phyloP scores from a whole-genome alignment of 2,329 filamentous ascomycete species.

The Fusarium incarnatum region DNA sequence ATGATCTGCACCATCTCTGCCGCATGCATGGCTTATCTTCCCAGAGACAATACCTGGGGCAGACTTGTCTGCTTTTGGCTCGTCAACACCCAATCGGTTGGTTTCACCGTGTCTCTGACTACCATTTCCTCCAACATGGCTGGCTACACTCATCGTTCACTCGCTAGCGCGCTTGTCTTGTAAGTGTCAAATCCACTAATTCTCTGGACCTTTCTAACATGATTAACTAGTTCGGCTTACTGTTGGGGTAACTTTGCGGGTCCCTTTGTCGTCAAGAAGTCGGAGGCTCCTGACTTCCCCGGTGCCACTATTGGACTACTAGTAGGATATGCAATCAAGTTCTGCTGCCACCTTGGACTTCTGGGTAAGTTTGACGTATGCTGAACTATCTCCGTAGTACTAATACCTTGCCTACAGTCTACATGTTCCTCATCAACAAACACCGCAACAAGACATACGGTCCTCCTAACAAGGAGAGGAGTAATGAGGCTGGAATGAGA shows the following conservation, averaged over 20 bases:
- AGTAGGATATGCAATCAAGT: conserved; percentile 2
- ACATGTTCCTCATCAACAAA: conserved; percentile 16
- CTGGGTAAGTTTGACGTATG: not conserved
- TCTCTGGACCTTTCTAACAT: not conserved
- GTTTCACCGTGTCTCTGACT: conserved; percentile 11
- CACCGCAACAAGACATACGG: conserved; percentile 19
- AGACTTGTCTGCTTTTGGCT: conserved; percentile 13
- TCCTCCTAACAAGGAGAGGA: conserved; percentile 13
- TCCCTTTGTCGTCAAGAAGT: conserved; percentile 6
- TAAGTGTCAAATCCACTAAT: not conserved
- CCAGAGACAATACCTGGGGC: conserved; percentile 6
- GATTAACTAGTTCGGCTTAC: not conserved
- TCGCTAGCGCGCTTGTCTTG: conserved; percentile 9
- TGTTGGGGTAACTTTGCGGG: conserved; percentile 15
- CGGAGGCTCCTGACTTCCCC: conserved; percentile 3
- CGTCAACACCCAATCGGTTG: conserved; percentile 6
- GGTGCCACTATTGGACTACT: conserved; percentile 3
- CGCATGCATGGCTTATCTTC: conserved; percentile 13
- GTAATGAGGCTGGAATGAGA: conserved; percentile 22
- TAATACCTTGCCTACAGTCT: not conserved
- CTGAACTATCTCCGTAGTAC: fast-evolving
- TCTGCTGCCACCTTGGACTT: conserved; percentile 6
- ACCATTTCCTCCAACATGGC: conserved; percentile 17
- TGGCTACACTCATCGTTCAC: conserved; percentile 8
- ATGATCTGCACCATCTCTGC: conserved; percentile 10